Conservation (phyloP, 441 rosid genomes). For the Pelargonium exstipulatum region DNA sequence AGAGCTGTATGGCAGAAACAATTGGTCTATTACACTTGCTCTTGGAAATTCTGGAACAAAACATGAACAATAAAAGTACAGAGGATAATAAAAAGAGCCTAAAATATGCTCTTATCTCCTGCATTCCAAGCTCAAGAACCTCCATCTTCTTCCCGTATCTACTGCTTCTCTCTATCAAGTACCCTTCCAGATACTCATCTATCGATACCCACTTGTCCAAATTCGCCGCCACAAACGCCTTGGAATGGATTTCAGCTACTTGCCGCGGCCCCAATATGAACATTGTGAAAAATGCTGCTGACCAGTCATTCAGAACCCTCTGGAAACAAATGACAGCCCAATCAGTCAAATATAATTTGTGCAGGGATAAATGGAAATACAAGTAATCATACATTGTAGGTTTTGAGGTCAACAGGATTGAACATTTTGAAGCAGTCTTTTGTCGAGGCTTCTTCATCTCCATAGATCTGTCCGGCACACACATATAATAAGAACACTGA, state of each 20-base stretch:
- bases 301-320: conserved; percentile 92
- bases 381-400: conserved; percentile 54
- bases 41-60: conserved; percentile 90
- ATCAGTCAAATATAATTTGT: too few species aligned
- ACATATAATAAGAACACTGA: too few species aligned
- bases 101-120: conserved; percentile 91
- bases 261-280: conserved; percentile 63
- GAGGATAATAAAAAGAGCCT: conserved; percentile 91
- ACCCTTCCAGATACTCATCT: conserved; percentile 91
- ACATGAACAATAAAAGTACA: conserved; percentile 75
- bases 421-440: conserved; percentile 95
- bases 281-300: conserved; percentile 73
- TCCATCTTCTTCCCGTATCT: conserved; percentile 84
- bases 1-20: conserved; percentile 38
- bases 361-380: too few species aligned
- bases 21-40: conserved; percentile 56
- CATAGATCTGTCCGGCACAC: conserved; percentile 98
- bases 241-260: conserved; percentile 36
- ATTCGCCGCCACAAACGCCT: conserved; percentile 28
- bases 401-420: conserved; percentile 84
- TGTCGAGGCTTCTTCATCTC: conserved; percentile 54
- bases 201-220: conserved; percentile 71
- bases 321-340: too few species aligned
- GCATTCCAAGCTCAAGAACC: conserved; percentile 91
- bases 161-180: conserved; percentile 78